A percentile compares a stretch with the other conserved stretches of the same genome.
phyloP scores from a whole-genome alignment of 2,329 filamentous ascomycete genomes.

The Myriosclerotinia scirpicola region DNA sequence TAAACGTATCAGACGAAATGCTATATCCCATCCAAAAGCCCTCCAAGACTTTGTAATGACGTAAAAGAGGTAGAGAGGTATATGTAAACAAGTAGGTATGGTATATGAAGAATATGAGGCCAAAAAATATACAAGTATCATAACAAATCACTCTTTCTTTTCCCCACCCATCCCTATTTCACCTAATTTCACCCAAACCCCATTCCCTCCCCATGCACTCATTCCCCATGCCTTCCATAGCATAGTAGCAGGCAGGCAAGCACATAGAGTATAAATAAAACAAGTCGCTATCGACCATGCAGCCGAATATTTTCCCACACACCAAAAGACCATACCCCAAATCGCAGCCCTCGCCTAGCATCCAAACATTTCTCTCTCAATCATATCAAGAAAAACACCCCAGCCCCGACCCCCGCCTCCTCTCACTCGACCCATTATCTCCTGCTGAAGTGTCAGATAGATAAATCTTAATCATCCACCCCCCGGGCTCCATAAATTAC shows the following conservation, averaged over 20 bases:
- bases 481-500: constrained; percentile 46
- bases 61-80: neutral
- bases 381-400: constrained; percentile 11
- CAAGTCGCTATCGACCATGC: constrained; percentile 15
- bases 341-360: neutral
- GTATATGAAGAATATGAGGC: neutral
- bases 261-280: constrained; percentile 14
- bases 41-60: neutral
- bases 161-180: constrained; percentile 6
- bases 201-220: neutral
- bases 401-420: neutral
- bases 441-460: constrained; percentile 36
- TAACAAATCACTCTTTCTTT: constrained; percentile 9
- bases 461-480: constrained; percentile 16
- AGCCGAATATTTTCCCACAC: neutral
- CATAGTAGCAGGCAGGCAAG: neutral
- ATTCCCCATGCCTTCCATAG: neutral
- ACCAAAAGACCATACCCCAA: neutral
- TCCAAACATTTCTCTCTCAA: constrained; percentile 3
- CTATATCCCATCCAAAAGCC: neutral
- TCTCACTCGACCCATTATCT: constrained; percentile 39
- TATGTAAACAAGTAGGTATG: neutral
- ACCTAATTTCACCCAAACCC: constrained; percentile 5
- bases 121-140: constrained; percentile 14
- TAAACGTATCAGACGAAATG: no score